Evolutionary conservation across 108 stramenopile species (phyloP).

Genomic region (Cyclotella sp.): DNA sequence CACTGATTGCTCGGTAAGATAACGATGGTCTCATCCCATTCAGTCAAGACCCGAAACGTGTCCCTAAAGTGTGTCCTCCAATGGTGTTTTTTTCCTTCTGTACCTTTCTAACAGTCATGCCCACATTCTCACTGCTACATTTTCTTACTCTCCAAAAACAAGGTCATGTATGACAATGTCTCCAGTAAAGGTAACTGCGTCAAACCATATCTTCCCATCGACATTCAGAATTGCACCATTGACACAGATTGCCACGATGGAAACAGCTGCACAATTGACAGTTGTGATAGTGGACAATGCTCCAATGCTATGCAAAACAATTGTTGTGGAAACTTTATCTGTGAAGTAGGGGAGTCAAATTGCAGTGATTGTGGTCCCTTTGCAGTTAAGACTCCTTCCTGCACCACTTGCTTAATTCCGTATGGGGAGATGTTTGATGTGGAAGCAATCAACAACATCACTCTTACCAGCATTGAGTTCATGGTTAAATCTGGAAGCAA

Average conservation of each 20-base stretch:
- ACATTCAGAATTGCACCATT: background rate
- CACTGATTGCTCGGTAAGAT: background rate
- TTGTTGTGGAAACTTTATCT: constrained; percentile 24
- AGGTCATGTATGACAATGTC: constrained; percentile 11
- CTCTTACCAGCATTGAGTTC: background rate
- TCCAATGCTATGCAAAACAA: constrained; percentile 2
- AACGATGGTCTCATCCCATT: background rate
- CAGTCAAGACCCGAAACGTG: too few species aligned
- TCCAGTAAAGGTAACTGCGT: constrained; percentile 4
- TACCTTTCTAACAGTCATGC: too few species aligned
- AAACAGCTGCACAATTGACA: too few species aligned
- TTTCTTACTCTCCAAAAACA: background rate
- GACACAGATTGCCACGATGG: constrained; percentile 3
- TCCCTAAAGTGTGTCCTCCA: constrained; percentile 8
- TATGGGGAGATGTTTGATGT: constrained; percentile 11
- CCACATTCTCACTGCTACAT: background rate
- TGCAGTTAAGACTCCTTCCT: background rate
- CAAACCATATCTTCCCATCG: background rate
- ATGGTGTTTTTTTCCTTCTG: too few species aligned
- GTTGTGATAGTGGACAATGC: background rate
- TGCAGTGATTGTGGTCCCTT: constrained; percentile 19
- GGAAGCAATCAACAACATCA: background rate
- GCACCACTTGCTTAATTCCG: background rate
- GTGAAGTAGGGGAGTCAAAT: background rate
- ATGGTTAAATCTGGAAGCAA: background rate